A percentile compares a stretch with the other conserved stretches of the same genome.
phyloP scores from a whole-genome alignment of 2,329 filamentous ascomycete species.

The Cercospora beticola region DNA sequence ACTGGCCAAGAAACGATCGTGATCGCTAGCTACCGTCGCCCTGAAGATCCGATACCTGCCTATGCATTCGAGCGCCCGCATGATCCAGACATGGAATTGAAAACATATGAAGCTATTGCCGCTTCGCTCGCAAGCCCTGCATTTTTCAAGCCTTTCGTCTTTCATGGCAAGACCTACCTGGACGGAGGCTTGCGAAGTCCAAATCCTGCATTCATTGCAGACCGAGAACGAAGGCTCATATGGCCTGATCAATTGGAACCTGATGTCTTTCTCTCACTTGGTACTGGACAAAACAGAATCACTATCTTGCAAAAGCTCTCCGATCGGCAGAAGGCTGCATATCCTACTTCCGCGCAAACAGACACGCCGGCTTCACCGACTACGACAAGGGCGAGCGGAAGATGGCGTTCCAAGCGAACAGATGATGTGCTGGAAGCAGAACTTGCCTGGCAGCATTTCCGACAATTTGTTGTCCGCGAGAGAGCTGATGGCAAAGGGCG shows the following conservation, averaged over 20 bases:
- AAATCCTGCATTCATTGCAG: constrained; percentile 54
- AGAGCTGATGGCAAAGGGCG: constrained; percentile 29
- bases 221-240: constrained; percentile 44
- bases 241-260: constrained; percentile 38
- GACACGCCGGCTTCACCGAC: not conserved
- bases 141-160: constrained; percentile 54
- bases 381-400: constrained; percentile 20
- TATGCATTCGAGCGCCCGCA: constrained; percentile 46
- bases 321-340: constrained; percentile 26
- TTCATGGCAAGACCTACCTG: constrained; percentile 50
- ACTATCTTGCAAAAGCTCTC: constrained; percentile 33
- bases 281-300: constrained; percentile 38
- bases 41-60: constrained; percentile 30
- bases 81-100: constrained; percentile 42
- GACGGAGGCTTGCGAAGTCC: constrained; percentile 53
- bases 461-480: constrained; percentile 32
- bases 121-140: constrained; percentile 53
- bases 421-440: constrained; percentile 42
- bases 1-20: constrained; percentile 44
- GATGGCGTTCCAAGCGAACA: constrained; percentile 29
- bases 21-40: constrained; percentile 49
- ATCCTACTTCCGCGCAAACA: constrained; percentile 8
- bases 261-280: constrained; percentile 39
- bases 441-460: constrained; percentile 38
- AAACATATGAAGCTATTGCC: constrained; percentile 54